Percentiles rank a stretch among this genome's conserved stretches.
Evolutionary conservation across 129 eudicot species (phyloP).

Genomic region (Artemisia argyi): DNA sequence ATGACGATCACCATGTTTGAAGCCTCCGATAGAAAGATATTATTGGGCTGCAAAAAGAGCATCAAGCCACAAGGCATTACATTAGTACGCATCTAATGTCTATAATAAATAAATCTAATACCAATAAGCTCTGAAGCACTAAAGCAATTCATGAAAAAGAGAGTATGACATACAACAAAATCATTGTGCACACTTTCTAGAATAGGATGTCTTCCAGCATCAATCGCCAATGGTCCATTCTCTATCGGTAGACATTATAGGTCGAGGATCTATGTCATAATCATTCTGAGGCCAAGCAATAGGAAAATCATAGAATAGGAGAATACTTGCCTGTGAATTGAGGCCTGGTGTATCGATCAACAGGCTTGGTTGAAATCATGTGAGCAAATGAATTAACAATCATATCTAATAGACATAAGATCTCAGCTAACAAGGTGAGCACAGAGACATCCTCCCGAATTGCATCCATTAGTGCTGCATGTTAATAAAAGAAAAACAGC

Average conservation of each 20-base stretch:
- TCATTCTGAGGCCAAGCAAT: constrained; percentile 8
- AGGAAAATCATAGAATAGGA: constrained; percentile 5
- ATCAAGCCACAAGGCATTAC: constrained; percentile 23
- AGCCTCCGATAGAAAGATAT: constrained; percentile 93
- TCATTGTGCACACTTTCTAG: constrained; percentile 91
- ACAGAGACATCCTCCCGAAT: constrained; percentile 90
- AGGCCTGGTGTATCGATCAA: constrained; percentile 88
- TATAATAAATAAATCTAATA: constrained; percentile 1
- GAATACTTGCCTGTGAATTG: constrained; percentile 68
- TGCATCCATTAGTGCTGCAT: constrained; percentile 83
- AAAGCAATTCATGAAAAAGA: constrained; percentile 8
- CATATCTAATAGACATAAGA: constrained; percentile 95
- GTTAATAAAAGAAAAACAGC: constrained; percentile 14
- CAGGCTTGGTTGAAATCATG: constrained; percentile 89
- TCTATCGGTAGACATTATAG: constrained; percentile 43
- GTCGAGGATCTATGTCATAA: constrained; percentile 4
- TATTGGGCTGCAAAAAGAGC: constrained; percentile 77
- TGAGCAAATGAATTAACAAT: constrained; percentile 96
- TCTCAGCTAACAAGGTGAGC: constrained; percentile 92
- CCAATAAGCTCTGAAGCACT: constrained; percentile 5
- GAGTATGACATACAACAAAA: constrained; percentile 65
- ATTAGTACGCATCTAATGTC: constrained; percentile 12
- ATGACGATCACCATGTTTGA: constrained; percentile 89
- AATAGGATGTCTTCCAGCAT: constrained; percentile 95
- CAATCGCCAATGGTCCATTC: constrained; percentile 95